Evolutionary conservation across 1,284 basidiomycete species (phyloP).

Genomic region (Volvariella volvacea): DNA sequence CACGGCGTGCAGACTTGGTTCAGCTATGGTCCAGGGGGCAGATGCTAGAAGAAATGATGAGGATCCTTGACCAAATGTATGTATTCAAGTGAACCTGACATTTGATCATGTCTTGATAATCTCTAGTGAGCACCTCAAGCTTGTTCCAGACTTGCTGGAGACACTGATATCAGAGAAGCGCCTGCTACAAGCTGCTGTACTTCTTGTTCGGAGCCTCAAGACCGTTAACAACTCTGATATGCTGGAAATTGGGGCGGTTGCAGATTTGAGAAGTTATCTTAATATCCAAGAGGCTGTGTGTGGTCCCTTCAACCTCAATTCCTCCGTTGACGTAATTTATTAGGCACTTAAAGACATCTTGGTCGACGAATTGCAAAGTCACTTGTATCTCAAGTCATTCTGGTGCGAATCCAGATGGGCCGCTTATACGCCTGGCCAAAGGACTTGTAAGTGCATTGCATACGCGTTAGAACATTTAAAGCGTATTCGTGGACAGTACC

Average conservation of each 20-base stretch:
- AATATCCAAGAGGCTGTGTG: conserved; percentile 81
- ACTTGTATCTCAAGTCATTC: conserved; percentile 96
- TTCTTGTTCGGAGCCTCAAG: conserved; percentile 87
- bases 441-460: conserved; percentile 49
- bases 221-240: conserved; percentile 90
- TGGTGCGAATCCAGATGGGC: conserved; percentile 95
- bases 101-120: conserved; percentile 5
- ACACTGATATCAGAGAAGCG: conserved; percentile 95
- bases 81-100: conserved; percentile 18
- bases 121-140: conserved; percentile 80
- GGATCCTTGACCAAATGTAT: conserved; percentile 86
- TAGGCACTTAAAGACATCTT: conserved; percentile 89
- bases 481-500: conserved; percentile 35
- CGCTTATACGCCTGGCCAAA: conserved; percentile 78
- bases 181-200: conserved; percentile 82
- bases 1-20: conserved; percentile 78
- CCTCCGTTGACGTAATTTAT: conserved; percentile 13
- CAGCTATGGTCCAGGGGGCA: conserved; percentile 82
- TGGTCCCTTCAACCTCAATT: conserved; percentile 9
- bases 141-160: conserved; percentile 89
- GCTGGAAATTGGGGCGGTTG: conserved; percentile 88
- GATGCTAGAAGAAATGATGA: conserved; percentile 86
- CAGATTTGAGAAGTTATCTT: conserved; percentile 86
- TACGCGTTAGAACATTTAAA: neutral
- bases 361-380: conserved; percentile 93